These are phyloP conservation scores for Cryptococcus maquisensis DNA, from an alignment of 1,284 basidiomycete species.

Conservation along the genomic window DNA sequence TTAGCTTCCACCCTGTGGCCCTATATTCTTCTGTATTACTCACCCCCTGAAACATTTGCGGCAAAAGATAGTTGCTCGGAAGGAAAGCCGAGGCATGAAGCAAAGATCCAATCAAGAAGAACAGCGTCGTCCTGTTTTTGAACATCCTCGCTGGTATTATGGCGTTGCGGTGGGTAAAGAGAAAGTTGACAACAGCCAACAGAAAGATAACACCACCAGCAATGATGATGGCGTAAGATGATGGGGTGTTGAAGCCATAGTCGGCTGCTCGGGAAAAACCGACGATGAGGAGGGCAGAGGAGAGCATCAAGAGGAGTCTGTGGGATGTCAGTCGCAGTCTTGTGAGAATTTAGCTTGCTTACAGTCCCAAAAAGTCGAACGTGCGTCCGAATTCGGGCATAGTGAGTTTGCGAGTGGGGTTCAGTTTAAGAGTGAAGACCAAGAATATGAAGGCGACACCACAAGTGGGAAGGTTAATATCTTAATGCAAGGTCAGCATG, in stretches of 20 bases:
- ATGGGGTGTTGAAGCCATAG: slow-evolving; percentile 44
- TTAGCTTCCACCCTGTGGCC: neutral
- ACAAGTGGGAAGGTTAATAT: slow-evolving; percentile 47
- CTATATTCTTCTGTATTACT: neutral
- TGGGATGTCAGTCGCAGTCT: neutral
- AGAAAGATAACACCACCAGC: slow-evolving; percentile 63
- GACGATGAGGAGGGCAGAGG: slow-evolving; percentile 69
- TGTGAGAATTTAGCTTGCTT: neutral
- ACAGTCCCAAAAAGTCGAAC: slow-evolving; percentile 45
- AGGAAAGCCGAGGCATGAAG: slow-evolving; percentile 36
- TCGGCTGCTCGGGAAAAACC: slow-evolving; percentile 59
- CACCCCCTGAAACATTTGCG: slow-evolving; percentile 37
- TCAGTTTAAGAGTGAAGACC: slow-evolving; percentile 77
- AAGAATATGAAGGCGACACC: slow-evolving; percentile 62
- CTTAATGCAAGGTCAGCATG: slow-evolving; percentile 3
- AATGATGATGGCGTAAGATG: slow-evolving; percentile 69
- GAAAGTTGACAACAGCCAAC: slow-evolving; percentile 61
- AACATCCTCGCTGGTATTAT: slow-evolving; percentile 57
- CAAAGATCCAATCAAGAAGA: slow-evolving; percentile 35
- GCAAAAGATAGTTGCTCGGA: slow-evolving; percentile 29
- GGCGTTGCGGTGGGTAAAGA: slow-evolving; percentile 65
- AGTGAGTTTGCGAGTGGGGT: slow-evolving; percentile 44
- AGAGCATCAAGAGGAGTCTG: slow-evolving; percentile 60
- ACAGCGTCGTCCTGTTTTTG: slow-evolving; percentile 37
- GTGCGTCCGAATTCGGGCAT: slow-evolving; percentile 27